These are phyloP conservation scores for Chaetomium tenue DNA, from an alignment of 495 filamentous ascomycete species.

Conservation along the genomic window DNA sequence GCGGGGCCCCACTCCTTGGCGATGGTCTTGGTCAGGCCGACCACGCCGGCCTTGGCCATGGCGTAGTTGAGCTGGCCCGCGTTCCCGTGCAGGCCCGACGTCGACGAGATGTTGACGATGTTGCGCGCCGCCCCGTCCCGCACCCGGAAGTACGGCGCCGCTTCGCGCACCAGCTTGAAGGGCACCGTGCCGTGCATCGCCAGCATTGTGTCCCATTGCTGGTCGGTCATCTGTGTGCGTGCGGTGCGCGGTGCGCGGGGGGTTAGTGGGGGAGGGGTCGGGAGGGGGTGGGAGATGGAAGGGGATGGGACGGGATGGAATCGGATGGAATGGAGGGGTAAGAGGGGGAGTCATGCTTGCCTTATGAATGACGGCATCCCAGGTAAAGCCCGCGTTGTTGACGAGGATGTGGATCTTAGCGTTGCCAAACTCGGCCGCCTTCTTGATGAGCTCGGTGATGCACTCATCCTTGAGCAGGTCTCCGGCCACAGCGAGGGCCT, in stretches of 20 bases:
- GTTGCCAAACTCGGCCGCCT: conserved; percentile 71
- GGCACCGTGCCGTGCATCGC: conserved; percentile 77
- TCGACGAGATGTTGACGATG: conserved; percentile 79
- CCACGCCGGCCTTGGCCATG: conserved; percentile 76
- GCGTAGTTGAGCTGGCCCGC: conserved; percentile 84
- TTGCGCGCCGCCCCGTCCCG: conserved; percentile 74
- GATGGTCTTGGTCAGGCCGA: conserved; percentile 78
- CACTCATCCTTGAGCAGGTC: conserved; percentile 69
- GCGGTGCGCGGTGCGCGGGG: too few relatives aligned
- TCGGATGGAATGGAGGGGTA: conserved; percentile 5
- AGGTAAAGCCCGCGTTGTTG: conserved; percentile 85
- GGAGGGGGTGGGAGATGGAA: neutral
- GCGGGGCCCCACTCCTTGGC: conserved; percentile 89
- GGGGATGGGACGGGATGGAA: neutral
- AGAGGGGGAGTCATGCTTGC: conserved; percentile 40
- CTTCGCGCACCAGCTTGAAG: conserved; percentile 75
- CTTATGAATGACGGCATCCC: conserved; percentile 90
- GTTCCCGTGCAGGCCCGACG: conserved; percentile 78
- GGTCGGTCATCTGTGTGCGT: conserved; percentile 78
- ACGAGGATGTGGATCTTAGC: conserved; percentile 88
- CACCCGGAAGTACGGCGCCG: conserved; percentile 81
- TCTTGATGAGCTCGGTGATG: conserved; percentile 65
- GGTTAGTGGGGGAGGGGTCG: neutral
- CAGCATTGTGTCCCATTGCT: conserved; percentile 86
- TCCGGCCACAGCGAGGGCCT: conserved; percentile 67